Evolutionary conservation across 164 flowering plant genomes (phyloP).

Genomic region (Annona squamosa): DNA sequence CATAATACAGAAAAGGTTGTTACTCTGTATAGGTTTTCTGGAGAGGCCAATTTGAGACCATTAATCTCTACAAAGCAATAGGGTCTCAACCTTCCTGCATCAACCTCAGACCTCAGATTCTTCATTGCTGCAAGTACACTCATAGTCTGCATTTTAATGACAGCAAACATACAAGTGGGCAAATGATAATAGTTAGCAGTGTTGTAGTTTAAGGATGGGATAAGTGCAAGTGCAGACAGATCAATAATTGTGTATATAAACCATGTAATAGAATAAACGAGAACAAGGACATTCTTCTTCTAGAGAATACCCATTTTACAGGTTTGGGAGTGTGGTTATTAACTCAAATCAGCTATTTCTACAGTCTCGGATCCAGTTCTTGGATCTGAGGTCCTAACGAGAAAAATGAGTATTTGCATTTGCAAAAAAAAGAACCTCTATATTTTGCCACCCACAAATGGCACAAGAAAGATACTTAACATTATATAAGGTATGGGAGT

Average conservation of each 20-base stretch:
- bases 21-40: constrained; percentile 89
- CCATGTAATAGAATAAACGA: neutral
- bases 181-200: too few relatives aligned
- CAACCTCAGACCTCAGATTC: constrained; percentile 73
- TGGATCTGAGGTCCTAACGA: too few relatives aligned
- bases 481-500: neutral
- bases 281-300: too few relatives aligned
- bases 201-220: neutral
- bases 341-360: too few relatives aligned
- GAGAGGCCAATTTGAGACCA: constrained; percentile 87
- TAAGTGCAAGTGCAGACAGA: neutral
- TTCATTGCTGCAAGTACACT: constrained; percentile 87
- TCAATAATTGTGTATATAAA: neutral
- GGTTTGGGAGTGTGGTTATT: too few relatives aligned
- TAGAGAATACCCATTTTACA: too few relatives aligned
- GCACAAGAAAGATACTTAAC: neutral
- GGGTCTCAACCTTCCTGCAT: constrained; percentile 63
- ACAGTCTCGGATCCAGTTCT: too few relatives aligned
- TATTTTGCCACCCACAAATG: neutral
- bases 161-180: neutral
- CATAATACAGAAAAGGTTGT: neutral
- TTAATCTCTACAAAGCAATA: constrained; percentile 85
- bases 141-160: constrained; percentile 71
- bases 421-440: neutral
- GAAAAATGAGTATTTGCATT: neutral